phyloP scores from a whole-genome alignment of 495 filamentous ascomycete species.

The Penicillium tannophilum region DNA sequence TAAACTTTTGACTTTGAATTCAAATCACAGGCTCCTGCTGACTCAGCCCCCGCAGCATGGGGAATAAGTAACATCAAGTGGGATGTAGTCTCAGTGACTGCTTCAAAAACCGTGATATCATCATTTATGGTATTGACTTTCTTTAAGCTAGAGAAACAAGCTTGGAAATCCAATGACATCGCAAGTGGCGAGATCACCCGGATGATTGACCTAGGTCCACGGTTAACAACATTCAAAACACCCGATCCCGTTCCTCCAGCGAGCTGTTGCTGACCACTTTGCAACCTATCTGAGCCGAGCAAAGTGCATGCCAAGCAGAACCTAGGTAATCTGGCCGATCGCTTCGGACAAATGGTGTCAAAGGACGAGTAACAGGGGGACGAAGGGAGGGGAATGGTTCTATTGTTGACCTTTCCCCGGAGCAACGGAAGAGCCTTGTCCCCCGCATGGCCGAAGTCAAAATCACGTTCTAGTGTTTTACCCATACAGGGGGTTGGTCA shows the following conservation, averaged over 20 bases:
- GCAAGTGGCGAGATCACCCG: slow-evolving; percentile 1
- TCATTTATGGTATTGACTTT: not conserved
- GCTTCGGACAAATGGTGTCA: slow-evolving; percentile 26
- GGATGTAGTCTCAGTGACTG: not conserved
- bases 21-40: not conserved
- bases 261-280: not conserved
- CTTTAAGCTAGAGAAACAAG: not conserved
- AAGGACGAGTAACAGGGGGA: slow-evolving; percentile 3
- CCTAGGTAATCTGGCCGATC: slow-evolving; percentile 1
- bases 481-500: slow-evolving; percentile 1
- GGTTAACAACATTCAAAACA: not conserved
- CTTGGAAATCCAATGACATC: not conserved
- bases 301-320: not conserved
- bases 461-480: slow-evolving; percentile 11
- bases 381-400: slow-evolving; percentile 1
- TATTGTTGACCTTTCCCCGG: slow-evolving; percentile 36
- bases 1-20: not conserved
- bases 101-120: not conserved
- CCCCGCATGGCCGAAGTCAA: slow-evolving; percentile 45
- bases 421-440: slow-evolving; percentile 43
- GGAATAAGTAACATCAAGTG: not conserved
- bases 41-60: not conserved
- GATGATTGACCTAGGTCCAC: not conserved
- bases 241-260: not conserved
- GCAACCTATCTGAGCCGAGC: not conserved